Conservation (phyloP, 73 alveolate genomes). For the Blepharisma stoltei region DNA sequence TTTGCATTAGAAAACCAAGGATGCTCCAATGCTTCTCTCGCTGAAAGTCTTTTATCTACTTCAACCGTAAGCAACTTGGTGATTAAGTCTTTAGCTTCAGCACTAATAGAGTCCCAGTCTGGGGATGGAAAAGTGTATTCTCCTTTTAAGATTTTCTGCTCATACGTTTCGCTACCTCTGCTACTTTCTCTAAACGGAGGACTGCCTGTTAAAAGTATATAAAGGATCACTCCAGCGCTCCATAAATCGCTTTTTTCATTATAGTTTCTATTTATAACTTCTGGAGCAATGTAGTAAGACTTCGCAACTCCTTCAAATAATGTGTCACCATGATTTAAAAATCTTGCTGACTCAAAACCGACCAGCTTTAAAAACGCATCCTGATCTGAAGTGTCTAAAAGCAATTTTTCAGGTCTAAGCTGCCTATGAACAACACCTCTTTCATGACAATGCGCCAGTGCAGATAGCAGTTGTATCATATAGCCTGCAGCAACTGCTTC, state of each 20-base stretch:
- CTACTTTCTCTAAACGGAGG: slow-evolving; percentile 83
- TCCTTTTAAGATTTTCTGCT: slow-evolving; percentile 66
- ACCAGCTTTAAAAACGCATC: slow-evolving; percentile 47
- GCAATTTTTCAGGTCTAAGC: slow-evolving; percentile 53
- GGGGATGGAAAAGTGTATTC: slow-evolving; percentile 37
- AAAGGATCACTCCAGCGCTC: slow-evolving; percentile 73
- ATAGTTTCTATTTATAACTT: slow-evolving; percentile 60
- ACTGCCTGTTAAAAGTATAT: slow-evolving; percentile 67
- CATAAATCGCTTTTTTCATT: slow-evolving; percentile 81
- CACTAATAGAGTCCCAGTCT: slow-evolving; percentile 72
- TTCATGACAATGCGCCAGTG: slow-evolving; percentile 89
- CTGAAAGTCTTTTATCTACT: slow-evolving; percentile 60
- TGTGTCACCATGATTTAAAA: slow-evolving; percentile 51
- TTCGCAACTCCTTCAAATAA: slow-evolving; percentile 61
- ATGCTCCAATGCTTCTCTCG: slow-evolving; percentile 59
- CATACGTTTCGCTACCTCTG: slow-evolving; percentile 65
- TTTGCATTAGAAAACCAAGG: slow-evolving; percentile 59
- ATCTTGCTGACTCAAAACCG: slow-evolving; percentile 70
- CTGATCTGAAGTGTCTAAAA: slow-evolving; percentile 27
- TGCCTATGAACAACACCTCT: slow-evolving; percentile 79
- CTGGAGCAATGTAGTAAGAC: slow-evolving; percentile 82
- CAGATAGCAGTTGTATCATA: slow-evolving; percentile 84
- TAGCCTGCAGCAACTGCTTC: slow-evolving; percentile 86
- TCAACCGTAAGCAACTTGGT: slow-evolving; percentile 58
- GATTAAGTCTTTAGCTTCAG: slow-evolving; percentile 83